Conservation (phyloP, 352 stramenopile genomes). For the Globisporangium middletonii region DNA sequence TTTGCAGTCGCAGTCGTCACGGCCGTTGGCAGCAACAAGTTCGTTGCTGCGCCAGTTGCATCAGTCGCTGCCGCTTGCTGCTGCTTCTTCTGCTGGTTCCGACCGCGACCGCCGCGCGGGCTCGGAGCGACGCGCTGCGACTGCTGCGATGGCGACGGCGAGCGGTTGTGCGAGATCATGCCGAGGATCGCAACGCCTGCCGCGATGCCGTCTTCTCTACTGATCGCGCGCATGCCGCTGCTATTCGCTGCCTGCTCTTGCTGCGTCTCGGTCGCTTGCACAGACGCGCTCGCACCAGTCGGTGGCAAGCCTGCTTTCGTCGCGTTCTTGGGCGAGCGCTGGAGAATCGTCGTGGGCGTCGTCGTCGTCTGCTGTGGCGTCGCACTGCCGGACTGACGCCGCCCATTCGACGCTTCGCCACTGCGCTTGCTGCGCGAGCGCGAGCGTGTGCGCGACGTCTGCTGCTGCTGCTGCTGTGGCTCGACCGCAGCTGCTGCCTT, state of each 20-base stretch:
- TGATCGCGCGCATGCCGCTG: conserved; percentile 59
- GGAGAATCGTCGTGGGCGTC: conserved; percentile 51
- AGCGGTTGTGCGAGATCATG: conserved; percentile 61
- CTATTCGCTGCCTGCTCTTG: conserved; percentile 17
- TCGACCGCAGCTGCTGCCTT: conserved; percentile 2
- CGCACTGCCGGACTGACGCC: conserved; percentile 12
- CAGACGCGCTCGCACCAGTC: neutral
- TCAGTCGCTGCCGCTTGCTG: conserved; percentile 5
- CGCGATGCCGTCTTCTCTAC: conserved; percentile 71
- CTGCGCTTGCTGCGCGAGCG: conserved; percentile 51
- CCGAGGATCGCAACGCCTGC: conserved; percentile 78
- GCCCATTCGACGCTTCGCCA: conserved; percentile 22
- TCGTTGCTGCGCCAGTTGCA: neutral
- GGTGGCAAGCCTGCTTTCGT: conserved; percentile 16
- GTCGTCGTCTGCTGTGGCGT: conserved; percentile 7
- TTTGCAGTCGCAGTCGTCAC: neutral
- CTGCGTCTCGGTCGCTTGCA: conserved; percentile 11
- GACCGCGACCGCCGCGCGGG: neutral
- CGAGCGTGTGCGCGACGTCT: conserved; percentile 26
- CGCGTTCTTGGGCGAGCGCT: conserved; percentile 39
- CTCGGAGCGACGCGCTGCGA: conserved; percentile 12
- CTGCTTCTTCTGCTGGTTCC: conserved; percentile 26
- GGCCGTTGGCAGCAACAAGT: neutral
- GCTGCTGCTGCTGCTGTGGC: conserved; percentile 3
- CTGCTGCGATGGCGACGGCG: conserved; percentile 8